phyloP scores from a whole-genome alignment of 2,329 filamentous ascomycete species.

The Exserohilum turcica region DNA sequence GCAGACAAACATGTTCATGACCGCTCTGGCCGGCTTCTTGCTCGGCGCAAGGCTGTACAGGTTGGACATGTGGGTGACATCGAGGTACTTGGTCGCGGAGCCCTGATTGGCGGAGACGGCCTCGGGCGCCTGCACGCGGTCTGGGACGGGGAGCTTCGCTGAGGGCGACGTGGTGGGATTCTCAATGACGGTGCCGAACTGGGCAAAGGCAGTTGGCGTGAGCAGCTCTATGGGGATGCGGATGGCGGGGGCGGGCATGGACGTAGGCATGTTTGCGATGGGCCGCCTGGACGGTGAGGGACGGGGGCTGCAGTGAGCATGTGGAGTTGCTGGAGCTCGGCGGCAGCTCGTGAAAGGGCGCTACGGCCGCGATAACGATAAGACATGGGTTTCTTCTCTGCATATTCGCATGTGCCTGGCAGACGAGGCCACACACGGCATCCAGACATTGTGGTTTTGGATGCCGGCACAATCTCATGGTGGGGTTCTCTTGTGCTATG shows the following conservation, averaged over 20 bases:
- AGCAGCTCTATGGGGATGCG: conserved; percentile 68
- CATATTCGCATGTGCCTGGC: background rate
- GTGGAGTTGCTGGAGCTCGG: conserved; percentile 12
- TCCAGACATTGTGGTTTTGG: background rate
- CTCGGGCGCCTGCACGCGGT: conserved; percentile 53
- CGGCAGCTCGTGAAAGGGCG: conserved; percentile 20
- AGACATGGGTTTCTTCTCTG: background rate
- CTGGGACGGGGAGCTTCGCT: conserved; percentile 53
- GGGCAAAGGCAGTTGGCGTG: conserved; percentile 69
- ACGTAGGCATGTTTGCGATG: conserved; percentile 42
- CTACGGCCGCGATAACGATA: conserved; percentile 19
- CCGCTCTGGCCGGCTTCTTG: conserved; percentile 60
- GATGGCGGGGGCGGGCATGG: conserved; percentile 48
- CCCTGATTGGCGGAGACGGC: conserved; percentile 77
- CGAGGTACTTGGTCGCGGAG: conserved; percentile 82
- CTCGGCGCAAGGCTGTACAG: conserved; percentile 71
- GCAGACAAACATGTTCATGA: conserved; percentile 91
- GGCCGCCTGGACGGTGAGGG: background rate
- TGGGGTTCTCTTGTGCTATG: background rate
- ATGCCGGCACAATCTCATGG: too few species aligned
- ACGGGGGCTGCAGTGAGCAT: conserved; percentile 6
- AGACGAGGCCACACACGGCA: background rate
- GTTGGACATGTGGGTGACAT: conserved; percentile 75
- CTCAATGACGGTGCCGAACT: conserved; percentile 82
- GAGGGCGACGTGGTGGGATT: conserved; percentile 65